A percentile compares a stretch with the other conserved stretches of the same genome.
Conservation (phyloP, 768 basidiomycete genomes). For the Nidularia sp. region DNA sequence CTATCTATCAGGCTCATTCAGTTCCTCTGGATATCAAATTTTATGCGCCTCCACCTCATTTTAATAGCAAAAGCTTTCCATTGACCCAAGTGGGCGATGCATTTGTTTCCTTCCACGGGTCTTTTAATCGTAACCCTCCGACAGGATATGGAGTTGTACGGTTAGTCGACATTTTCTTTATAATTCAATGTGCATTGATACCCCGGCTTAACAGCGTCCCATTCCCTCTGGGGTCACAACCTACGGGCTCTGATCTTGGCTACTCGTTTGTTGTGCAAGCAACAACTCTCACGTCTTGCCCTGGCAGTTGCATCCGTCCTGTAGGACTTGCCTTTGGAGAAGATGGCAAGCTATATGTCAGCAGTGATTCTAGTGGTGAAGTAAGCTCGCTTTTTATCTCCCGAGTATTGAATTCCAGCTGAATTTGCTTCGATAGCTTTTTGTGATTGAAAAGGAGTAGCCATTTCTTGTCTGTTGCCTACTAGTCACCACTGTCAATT, state of each 20-base stretch:
- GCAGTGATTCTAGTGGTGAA: conserved; percentile 40
- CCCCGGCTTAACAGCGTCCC: conserved; percentile 14
- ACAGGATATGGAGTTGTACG: conserved; percentile 43
- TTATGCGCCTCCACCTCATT: conserved; percentile 11
- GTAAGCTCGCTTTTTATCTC: conserved; percentile 10
- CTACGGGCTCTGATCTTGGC: conserved; percentile 5
- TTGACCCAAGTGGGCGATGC: conserved; percentile 23
- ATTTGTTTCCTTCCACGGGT: conserved; percentile 44
- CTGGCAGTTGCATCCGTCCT: conserved; percentile 38
- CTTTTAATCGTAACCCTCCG: conserved; percentile 33
- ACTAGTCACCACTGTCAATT: too few relatives aligned
- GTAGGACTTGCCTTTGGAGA: conserved; percentile 35
- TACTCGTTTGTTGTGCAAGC: conserved; percentile 35
- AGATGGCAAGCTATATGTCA: conserved; percentile 32
- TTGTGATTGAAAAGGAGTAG: too few relatives aligned
- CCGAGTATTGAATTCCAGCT: too few relatives aligned
- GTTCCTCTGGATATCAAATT: conserved; percentile 45
- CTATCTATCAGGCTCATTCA: conserved; percentile 33
- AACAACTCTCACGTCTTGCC: conserved; percentile 29
- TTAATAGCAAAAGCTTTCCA: conserved; percentile 17
- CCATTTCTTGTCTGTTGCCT: too few relatives aligned
- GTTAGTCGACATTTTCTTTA: conserved; percentile 13
- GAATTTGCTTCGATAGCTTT: too few relatives aligned
- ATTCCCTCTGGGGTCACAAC: conserved; percentile 12
- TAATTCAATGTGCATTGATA: not conserved